Conservation (phyloP, 1,139 yeast genomes). For the Hansenula sp. region DNA sequence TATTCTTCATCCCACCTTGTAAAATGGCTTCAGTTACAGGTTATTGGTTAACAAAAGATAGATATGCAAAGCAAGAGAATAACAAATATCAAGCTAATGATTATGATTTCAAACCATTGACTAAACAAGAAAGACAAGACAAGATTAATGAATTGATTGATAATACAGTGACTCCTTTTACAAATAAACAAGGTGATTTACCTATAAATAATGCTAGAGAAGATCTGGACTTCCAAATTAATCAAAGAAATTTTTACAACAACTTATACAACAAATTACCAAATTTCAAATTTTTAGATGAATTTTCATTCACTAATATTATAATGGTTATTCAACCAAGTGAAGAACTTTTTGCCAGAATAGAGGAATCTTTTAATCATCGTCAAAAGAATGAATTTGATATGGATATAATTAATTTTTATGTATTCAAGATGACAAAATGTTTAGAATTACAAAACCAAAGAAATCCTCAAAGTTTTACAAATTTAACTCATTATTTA, state of each 20-base stretch:
- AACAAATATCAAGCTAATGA: not conserved
- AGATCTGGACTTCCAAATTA: not conserved
- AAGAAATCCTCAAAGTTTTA: constrained; percentile 14
- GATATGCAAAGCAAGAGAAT: not conserved
- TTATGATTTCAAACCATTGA: not conserved
- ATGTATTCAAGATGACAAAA: not conserved
- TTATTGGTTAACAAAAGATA: constrained; percentile 18
- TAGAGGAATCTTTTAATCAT: constrained; percentile 3
- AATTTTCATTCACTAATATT: constrained; percentile 5
- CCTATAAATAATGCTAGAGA: not conserved
- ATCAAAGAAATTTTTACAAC: constrained; percentile 12
- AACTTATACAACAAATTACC: constrained; percentile 11
- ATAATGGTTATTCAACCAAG: constrained; percentile 12
- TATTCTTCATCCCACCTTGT: constrained; percentile 38
- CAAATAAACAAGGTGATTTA: not conserved
- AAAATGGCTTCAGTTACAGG: constrained; percentile 28
- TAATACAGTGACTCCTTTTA: not conserved
- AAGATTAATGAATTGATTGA: not conserved
- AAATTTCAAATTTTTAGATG: constrained; percentile 4
- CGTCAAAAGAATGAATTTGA: constrained; percentile 32
- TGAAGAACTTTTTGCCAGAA: constrained; percentile 3
- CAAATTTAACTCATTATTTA: constrained; percentile 18
- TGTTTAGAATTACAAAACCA: constrained; percentile 13
- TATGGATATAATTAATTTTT: constrained; percentile 31
- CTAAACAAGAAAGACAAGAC: not conserved